Base-by-base conservation (phyloP, 257 asterid genomes). In the Gardenia jasminoides region DNA sequence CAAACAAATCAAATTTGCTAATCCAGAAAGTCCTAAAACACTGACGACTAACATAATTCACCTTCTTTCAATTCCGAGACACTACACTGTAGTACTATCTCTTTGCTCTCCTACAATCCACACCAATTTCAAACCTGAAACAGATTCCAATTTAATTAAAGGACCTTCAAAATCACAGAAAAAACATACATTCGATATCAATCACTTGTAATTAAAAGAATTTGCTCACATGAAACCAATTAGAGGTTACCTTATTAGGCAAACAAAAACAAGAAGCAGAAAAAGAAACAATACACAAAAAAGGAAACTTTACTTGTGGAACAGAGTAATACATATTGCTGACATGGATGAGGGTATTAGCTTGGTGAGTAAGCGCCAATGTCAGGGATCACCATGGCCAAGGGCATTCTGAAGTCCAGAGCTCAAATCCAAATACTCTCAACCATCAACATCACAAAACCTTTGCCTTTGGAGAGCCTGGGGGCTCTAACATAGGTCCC, bases 341-440 rank as follows among this genome's bases (percentile, higher is more conserved):
- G 82, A 89, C 94, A 83, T 93, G 99, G 30, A 96, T 79, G 9
- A 96, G 92, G 70, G 82, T 78, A 70, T 80, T 82, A 72, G 94
- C 95, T 82, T 96, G 99, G 75, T 84, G 81, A 0, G 86, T 77
- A 75, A 96, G 90, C 71, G 97, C 93, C 39, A n/a, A n/a, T 70
- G 85, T n/a, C 72, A 93, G 77, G 96, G 85, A 80, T 93, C 97
- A 69, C 93, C 94, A 80, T 93, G 97, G 67, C 99, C 99, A 33
- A 96, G 97, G 72, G 97, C 94, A 83, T 91, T 96, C 99, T 50
- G 97, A 96, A 74, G 93, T 92, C 98, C 98, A 8, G 98, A 84
- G 48, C 90, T 88, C 84, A 96, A 80, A 81, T 96, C 99, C 80
- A 96, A 88, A 85, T 92, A 96, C 86, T 96, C 99, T 76, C 83